These are phyloP conservation scores for Cladosporium phlei DNA, from an alignment of 2,329 filamentous ascomycete genomes.

Conservation along the genomic window DNA sequence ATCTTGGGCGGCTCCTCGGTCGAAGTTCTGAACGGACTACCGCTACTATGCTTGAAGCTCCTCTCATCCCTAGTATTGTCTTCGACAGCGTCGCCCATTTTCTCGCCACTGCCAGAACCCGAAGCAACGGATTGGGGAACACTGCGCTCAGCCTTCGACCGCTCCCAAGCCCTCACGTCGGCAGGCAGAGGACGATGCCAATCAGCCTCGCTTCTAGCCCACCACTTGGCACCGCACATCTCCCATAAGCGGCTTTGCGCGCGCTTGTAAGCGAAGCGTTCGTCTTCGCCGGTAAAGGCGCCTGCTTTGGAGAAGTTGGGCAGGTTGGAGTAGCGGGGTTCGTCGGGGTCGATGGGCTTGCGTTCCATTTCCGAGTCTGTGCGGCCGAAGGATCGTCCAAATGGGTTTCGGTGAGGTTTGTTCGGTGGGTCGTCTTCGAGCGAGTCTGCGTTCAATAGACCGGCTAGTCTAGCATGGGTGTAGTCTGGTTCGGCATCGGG, in stretches of 20 bases:
- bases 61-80: conserved; percentile 29
- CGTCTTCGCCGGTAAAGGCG: conserved; percentile 74
- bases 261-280: conserved; percentile 74
- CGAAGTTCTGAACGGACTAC: conserved; percentile 43
- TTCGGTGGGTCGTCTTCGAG: conserved; percentile 50
- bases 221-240: conserved; percentile 70
- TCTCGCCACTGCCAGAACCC: conserved; percentile 14
- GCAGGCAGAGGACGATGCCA: conserved; percentile 67
- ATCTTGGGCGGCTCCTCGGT: conserved; percentile 48
- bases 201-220: conserved; percentile 52
- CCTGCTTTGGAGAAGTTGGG: conserved; percentile 63
- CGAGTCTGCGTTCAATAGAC: conserved; percentile 39
- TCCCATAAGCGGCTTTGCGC: conserved; percentile 77
- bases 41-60: conserved; percentile 39
- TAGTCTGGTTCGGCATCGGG: conserved; percentile 32
- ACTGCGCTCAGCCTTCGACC: conserved; percentile 10
- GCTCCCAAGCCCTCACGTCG: conserved; percentile 65
- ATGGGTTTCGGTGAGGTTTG: conserved; percentile 29
- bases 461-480: conserved; percentile 33
- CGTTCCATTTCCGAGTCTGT: conserved; percentile 31
- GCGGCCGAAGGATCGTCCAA: conserved; percentile 29
- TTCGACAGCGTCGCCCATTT: conserved; percentile 18
- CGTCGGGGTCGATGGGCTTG: conserved; percentile 31
- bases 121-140: neutral
- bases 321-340: conserved; percentile 22